Evolutionary conservation across 2,329 filamentous ascomycete species (phyloP), one percentile per base, ranked within the genome.

Genomic region (Cercospora zeina): DNA sequence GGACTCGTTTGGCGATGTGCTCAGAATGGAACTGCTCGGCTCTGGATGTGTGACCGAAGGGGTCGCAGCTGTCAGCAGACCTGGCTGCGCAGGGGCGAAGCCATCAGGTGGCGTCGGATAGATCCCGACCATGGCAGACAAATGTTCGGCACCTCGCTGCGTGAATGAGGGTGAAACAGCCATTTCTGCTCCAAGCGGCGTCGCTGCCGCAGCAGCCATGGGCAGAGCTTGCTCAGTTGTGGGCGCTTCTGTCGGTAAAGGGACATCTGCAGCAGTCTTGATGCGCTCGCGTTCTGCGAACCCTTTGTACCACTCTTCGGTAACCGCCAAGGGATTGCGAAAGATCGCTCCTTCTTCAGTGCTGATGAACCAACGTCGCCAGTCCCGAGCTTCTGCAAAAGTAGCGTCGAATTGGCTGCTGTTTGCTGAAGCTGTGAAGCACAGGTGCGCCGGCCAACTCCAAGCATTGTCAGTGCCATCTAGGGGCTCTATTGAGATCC

Each of bases 21-120:
- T 58, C 6, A 37, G 16, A 5, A 60, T 27, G n/a, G 58, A 51
- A 39, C 51, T 55, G n/a, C 16, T 27, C 31, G 59, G 21, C 9
- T 67, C 63, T 21, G 57, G 55, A 30, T 67, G 63, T 21, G 62
- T 51, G 13, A 63, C 60, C 11, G 64, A 62, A 21, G 67, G 64
- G 21, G 65, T 67, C 24, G 62, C 58, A 8, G 50, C 21, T 58
- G 56, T 37, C 31, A 65, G 62, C n/a, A 36, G 72, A 64, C 33
- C 65, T 45, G 51, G 61, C 69, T 54, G 75, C 13, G 59, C 54
- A 16, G 63, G 66, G 10, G 68, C 55, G 19, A 72, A 61, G 13
- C 81, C 87, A 70, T 90, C 88, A 10, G 88, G 88, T 1, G 88
- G 88, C 5, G 88, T 91, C 8, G 87, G 88, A 71, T 91, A 90